A percentile compares a stretch with the other conserved stretches of the same genome.
phyloP scores from a whole-genome alignment of 306 rosid species.

The Lotus japonicus region DNA sequence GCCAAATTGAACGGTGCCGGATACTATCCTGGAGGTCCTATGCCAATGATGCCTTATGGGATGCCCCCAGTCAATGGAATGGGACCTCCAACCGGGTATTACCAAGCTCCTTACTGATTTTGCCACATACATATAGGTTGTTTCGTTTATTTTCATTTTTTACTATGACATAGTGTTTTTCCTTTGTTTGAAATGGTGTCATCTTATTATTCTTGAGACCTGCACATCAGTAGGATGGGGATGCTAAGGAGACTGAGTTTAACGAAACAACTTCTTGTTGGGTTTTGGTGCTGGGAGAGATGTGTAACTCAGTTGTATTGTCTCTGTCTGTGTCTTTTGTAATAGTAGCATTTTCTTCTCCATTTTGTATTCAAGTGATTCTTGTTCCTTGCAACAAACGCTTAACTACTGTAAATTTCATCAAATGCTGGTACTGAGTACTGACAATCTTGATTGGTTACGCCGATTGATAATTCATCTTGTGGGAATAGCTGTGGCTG shows the following conservation, averaged over 20 bases:
- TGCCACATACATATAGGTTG: constrained; percentile 37
- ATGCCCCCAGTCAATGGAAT: constrained; percentile 82
- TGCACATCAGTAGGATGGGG: constrained; percentile 42
- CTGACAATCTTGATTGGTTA: constrained; percentile 16
- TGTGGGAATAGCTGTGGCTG: too few species aligned
- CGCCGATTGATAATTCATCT: constrained; percentile 18
- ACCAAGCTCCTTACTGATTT: constrained; percentile 66
- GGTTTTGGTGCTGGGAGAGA: constrained; percentile 50
- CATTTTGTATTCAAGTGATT: constrained; percentile 25
- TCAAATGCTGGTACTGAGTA: constrained; percentile 21
- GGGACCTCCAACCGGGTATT: constrained; percentile 74
- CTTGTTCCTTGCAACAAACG: constrained; percentile 33
- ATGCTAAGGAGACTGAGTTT: constrained; percentile 35
- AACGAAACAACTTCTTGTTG: constrained; percentile 34
- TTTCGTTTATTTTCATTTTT: constrained; percentile 32
- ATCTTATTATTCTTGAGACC: constrained; percentile 48
- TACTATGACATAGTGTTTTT: constrained; percentile 39
- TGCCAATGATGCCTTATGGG: constrained; percentile 64
- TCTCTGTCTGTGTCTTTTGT: constrained; percentile 42
- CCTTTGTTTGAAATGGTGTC: constrained; percentile 32
- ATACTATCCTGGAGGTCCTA: constrained; percentile 52
- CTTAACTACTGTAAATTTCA: constrained; percentile 30
- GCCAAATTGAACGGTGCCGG: constrained; percentile 52
- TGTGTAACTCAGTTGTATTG: constrained; percentile 47
- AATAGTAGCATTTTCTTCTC: constrained; percentile 38